Conservation (phyloP, 2,329 filamentous ascomycete genomes). For the Fusarium sp. region DNA sequence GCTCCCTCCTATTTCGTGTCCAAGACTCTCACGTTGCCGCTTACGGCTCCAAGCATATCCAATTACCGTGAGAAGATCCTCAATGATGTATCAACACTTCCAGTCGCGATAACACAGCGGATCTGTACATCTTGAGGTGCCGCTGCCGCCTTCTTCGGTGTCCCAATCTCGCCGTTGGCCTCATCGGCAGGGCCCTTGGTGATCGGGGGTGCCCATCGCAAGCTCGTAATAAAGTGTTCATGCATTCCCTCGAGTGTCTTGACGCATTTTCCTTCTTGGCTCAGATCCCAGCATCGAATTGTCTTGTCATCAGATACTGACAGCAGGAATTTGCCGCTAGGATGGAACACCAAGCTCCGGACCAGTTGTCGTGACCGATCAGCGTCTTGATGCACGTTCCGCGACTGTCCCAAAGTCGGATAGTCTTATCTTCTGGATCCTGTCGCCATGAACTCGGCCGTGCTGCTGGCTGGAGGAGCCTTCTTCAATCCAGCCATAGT, state of each 20-base stretch:
- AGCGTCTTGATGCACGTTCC: constrained; percentile 88
- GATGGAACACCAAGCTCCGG: constrained; percentile 86
- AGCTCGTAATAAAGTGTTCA: constrained; percentile 85
- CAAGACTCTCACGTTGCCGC: constrained; percentile 18
- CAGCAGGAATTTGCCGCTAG: constrained; percentile 89
- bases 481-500: constrained; percentile 86
- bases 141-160: constrained; percentile 31
- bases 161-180: constrained; percentile 37
- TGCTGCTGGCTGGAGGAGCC: constrained; percentile 77
- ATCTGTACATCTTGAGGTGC: constrained; percentile 69
- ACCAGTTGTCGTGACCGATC: constrained; percentile 94
- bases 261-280: constrained; percentile 90
- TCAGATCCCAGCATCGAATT: constrained; percentile 91
- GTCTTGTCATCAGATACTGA: constrained; percentile 92
- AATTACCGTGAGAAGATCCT: constrained; percentile 74
- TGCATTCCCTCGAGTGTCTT: constrained; percentile 83
- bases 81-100: constrained; percentile 79
- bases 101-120: constrained; percentile 87
- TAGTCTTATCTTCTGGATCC: constrained; percentile 89
- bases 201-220: constrained; percentile 82
- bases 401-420: constrained; percentile 88
- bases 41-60: constrained; percentile 21
- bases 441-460: constrained; percentile 90
- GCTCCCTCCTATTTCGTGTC: constrained; percentile 24
- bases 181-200: constrained; percentile 34